Conservation (phyloP, 2,329 filamentous ascomycete genomes). For the Claviceps sp. region DNA sequence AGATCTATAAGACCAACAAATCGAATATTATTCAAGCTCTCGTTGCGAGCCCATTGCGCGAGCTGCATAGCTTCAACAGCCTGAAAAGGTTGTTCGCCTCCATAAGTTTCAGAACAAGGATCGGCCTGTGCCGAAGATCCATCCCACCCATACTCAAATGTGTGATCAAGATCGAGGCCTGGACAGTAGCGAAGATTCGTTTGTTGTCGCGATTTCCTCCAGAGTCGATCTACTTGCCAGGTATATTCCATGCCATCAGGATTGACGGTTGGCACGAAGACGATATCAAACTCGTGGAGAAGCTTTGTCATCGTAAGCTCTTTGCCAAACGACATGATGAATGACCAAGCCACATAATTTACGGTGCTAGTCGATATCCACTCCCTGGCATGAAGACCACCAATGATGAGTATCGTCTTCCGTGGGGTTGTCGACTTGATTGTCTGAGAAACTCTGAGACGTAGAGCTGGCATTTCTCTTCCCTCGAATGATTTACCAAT, state of each 20-base stretch:
- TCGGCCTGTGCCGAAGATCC: constrained; percentile 50
- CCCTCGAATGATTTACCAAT: constrained; percentile 84
- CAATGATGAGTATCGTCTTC: constrained; percentile 69
- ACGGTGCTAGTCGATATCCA: constrained; percentile 93
- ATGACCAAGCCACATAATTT: constrained; percentile 77
- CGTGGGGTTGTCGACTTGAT: constrained; percentile 34
- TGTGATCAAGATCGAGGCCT: constrained; percentile 79
- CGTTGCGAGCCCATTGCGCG: constrained; percentile 69
- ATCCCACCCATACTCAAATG: constrained; percentile 79
- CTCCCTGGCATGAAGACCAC: constrained; percentile 84
- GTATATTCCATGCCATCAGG: constrained; percentile 91
- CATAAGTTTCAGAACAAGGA: constrained; percentile 83
- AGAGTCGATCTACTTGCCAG: constrained; percentile 82
- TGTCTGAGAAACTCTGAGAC: constrained; percentile 48
- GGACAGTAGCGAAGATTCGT: constrained; percentile 73
- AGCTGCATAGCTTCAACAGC: constrained; percentile 64
- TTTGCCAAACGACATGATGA: constrained; percentile 74
- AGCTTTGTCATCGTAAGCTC: constrained; percentile 58
- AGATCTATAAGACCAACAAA: constrained; percentile 83
- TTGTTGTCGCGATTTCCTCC: constrained; percentile 85
- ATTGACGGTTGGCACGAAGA: constrained; percentile 81
- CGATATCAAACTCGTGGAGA: constrained; percentile 71
- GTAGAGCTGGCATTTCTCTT: constrained; percentile 70
- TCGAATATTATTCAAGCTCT: constrained; percentile 58
- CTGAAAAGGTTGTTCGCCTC: constrained; percentile 71